Base-by-base conservation (phyloP, 2,329 filamentous ascomycete genomes). In the Fusarium fracticaudum region DNA sequence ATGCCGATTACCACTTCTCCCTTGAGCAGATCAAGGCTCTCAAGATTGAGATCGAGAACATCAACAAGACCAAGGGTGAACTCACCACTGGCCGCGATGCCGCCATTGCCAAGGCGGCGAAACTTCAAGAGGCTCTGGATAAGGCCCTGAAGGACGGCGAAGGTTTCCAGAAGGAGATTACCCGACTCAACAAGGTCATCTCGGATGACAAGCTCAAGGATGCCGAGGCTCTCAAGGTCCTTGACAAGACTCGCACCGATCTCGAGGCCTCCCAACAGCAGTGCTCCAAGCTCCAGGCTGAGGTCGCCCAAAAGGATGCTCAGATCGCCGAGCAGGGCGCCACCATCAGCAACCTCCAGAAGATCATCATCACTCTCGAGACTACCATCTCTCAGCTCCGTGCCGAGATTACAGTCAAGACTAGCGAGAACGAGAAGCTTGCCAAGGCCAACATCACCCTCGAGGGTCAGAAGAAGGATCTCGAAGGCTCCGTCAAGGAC, bases 11-110 rank as follows among this genome's bases (percentile, higher is more conserved):
- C 17, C 65, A 68, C 12, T n/a, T 22, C 13, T 40, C 41, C 0
- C 15, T 51, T 8, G 53, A 67, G 12, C 48, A 67, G 20, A 40
- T 67, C 31, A 48, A 67, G 24, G 50, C 38, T 29, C 35, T 59
- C 8, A 57, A 67, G 3, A 47, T n/a, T 8, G 51, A 60, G 8
- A 67, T 67, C 2, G n/a, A n/a, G 4, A 66, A 67, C 18, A 45
- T 67, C 51, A 66, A 44, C 10, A 35, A 38, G 20, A 66, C 63
- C 3, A 37, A 38, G 14, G 35, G 38, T 1, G 33, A 47, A 1
- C 60, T 66, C 1, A 35, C 47, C 0, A 13, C 5, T 15, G 47
- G 24, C 8, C 63, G 63, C 3, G 22, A 24, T 4, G 37, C 14
- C 8, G 24, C 41, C 0, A 5, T 29, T 0, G 60, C 33, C 8